Evolutionary conservation across 2,329 filamentous ascomycete species (phyloP).

Genomic region (Stachybotrys chartarum): DNA sequence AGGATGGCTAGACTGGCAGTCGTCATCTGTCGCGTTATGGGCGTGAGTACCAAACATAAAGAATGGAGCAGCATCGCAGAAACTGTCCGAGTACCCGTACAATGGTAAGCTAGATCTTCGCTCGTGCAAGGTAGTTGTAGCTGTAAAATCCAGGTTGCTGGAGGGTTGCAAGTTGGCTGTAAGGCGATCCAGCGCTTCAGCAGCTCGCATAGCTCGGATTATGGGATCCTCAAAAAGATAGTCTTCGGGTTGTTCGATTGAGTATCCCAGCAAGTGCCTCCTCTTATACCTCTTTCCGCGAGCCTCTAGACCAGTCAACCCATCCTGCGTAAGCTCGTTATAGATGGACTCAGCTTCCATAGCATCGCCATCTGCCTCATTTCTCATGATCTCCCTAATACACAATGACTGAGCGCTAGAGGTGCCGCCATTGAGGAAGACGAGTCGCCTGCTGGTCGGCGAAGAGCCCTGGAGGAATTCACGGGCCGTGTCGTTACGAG

Average conservation of each 20-base stretch:
- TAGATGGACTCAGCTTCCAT: conserved; percentile 44
- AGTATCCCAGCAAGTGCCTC: conserved; percentile 2
- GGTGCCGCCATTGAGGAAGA: conserved; percentile 55
- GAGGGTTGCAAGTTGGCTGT: conserved; percentile 46
- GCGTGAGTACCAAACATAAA: conserved; percentile 36
- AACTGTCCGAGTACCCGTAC: conserved; percentile 35
- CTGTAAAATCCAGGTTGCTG: conserved; percentile 37
- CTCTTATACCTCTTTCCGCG: conserved; percentile 13
- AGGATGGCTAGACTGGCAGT: conserved; percentile 6
- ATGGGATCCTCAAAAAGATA: conserved; percentile 33
- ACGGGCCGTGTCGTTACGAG: conserved; percentile 40
- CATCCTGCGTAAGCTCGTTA: conserved; percentile 41
- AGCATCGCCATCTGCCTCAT: conserved; percentile 42
- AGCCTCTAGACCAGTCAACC: conserved; percentile 30
- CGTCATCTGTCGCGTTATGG: conserved; percentile 10
- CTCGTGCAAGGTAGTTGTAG: conserved; percentile 26
- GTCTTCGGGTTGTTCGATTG: conserved; percentile 5
- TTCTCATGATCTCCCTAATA: conserved; percentile 44
- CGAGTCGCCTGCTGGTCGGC: conserved; percentile 41
- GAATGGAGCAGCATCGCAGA: conserved; percentile 37
- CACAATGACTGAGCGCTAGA: conserved; percentile 47
- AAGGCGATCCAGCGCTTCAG: conserved; percentile 48
- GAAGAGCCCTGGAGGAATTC: conserved; percentile 43
- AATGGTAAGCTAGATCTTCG: conserved; percentile 44
- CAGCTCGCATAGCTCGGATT: conserved; percentile 49